Evolutionary conservation across 257 asterid genomes (phyloP).

Genomic region (Ajuga chamaepitys): DNA sequence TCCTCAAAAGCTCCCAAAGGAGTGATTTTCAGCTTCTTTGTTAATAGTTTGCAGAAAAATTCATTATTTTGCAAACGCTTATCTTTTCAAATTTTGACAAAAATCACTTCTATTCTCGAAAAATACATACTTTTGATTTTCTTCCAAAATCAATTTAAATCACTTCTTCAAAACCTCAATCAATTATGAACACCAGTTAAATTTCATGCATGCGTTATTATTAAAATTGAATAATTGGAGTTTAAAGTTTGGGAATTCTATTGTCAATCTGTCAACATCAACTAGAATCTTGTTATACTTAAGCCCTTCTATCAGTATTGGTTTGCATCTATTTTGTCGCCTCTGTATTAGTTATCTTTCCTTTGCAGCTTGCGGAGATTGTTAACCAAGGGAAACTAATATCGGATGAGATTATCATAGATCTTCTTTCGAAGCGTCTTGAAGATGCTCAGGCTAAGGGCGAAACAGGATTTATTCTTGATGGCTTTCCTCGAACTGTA

Average conservation of each 20-base stretch:
- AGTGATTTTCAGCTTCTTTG: too few species aligned
- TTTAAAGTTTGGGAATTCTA: conserved; percentile 4
- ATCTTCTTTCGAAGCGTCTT: conserved; percentile 79
- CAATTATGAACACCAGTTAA: too few species aligned
- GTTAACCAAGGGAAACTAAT: conserved; percentile 82
- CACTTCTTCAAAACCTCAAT: too few species aligned
- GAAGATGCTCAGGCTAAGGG: conserved; percentile 76
- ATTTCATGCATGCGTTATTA: too few species aligned
- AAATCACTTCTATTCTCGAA: too few species aligned
- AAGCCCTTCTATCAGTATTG: not conserved
- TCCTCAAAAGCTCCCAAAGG: too few species aligned
- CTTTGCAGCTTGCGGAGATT: conserved; percentile 71
- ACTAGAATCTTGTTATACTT: not conserved
- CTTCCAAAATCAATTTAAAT: too few species aligned
- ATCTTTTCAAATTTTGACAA: too few species aligned
- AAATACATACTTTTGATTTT: too few species aligned
- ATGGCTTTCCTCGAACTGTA: conserved; percentile 97
- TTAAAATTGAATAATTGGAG: not conserved
- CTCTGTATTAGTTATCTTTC: conserved; percentile 14
- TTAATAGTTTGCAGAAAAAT: too few species aligned
- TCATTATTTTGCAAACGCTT: too few species aligned
- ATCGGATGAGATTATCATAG: conserved; percentile 83
- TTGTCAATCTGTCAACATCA: not conserved
- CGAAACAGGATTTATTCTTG: conserved; percentile 88
- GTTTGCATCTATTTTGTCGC: not conserved